Percentiles rank a stretch among this genome's conserved stretches.
These are phyloP conservation scores for Oryza australiensis DNA, from an alignment of 176 grass and related monocot genomes.

Conservation along the genomic window DNA sequence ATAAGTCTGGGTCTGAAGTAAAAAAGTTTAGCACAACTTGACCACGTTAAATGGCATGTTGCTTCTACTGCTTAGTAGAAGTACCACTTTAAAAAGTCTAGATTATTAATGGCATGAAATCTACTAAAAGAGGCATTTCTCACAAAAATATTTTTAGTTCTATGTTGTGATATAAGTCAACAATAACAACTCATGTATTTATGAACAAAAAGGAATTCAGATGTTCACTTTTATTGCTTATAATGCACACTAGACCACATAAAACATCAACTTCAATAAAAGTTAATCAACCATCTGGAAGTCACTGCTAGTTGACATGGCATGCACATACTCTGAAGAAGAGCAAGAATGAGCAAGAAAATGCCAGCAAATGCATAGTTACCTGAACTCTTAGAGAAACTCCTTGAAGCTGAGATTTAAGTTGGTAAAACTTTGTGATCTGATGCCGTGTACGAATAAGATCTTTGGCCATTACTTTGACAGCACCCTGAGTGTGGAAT, in stretches of 20 bases:
- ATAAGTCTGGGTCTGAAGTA: neutral
- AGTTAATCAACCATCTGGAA: neutral
- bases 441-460: conserved; percentile 82
- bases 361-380: neutral
- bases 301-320: neutral
- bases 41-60: neutral
- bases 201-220: neutral
- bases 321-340: neutral
- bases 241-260: neutral
- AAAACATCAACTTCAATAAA: neutral
- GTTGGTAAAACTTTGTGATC: conserved; percentile 85
- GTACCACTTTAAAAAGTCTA: neutral
- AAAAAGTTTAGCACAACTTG: neutral
- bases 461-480: conserved; percentile 86
- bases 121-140: neutral
- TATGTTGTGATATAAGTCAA: neutral
- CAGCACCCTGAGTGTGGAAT: conserved; percentile 47
- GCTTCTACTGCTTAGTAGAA: neutral
- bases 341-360: neutral
- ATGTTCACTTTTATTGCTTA: neutral
- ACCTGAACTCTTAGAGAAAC: conserved; percentile 84
- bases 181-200: neutral
- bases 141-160: neutral
- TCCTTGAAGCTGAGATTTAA: conserved; percentile 80
- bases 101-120: neutral